Percentiles rank a stretch among this genome's conserved stretches.
phyloP scores from a whole-genome alignment of 2,329 filamentous ascomycete species.

The Penicillium sp. region DNA sequence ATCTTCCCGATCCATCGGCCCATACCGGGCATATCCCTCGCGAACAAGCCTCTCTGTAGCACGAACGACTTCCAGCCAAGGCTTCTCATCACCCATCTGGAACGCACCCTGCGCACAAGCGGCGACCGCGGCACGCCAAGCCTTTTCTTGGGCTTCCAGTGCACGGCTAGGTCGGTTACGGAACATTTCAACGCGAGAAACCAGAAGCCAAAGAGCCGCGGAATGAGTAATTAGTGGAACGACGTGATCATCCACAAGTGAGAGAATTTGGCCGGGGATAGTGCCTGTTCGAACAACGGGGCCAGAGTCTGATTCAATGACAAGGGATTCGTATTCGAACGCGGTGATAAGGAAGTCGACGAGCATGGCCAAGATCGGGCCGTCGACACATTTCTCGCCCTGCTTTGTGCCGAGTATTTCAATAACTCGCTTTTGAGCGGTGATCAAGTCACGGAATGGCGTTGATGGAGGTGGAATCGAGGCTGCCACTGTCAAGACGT shows the following conservation, averaged over 20 bases:
- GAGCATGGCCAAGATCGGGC: slow-evolving; percentile 71
- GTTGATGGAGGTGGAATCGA: slow-evolving; percentile 70
- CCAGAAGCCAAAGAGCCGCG: slow-evolving; percentile 74
- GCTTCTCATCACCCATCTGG: slow-evolving; percentile 61
- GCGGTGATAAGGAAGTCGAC: slow-evolving; percentile 70
- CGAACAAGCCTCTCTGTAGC: slow-evolving; percentile 78
- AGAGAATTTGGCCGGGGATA: slow-evolving; percentile 57
- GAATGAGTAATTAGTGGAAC: slow-evolving; percentile 83
- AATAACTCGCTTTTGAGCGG: slow-evolving; percentile 75
- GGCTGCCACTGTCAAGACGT: slow-evolving; percentile 84
- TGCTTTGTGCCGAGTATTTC: slow-evolving; percentile 68
- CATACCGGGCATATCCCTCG: slow-evolving; percentile 80
- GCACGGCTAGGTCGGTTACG: slow-evolving; percentile 70
- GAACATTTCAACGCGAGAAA: slow-evolving; percentile 75
- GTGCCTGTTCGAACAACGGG: slow-evolving; percentile 57
- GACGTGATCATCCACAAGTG: slow-evolving; percentile 74
- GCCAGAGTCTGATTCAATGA: slow-evolving; percentile 40
- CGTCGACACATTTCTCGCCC: slow-evolving; percentile 79
- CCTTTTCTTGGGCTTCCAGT: slow-evolving; percentile 84
- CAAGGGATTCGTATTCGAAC: slow-evolving; percentile 43
- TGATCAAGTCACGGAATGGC: slow-evolving; percentile 73
- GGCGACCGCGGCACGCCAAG: slow-evolving; percentile 73
- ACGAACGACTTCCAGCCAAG: slow-evolving; percentile 74
- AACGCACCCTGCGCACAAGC: slow-evolving; percentile 49
- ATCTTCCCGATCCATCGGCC: slow-evolving; percentile 62